Conservation (phyloP, 2,329 filamentous ascomycete species). For the Colletotrichum chrysophilum region DNA sequence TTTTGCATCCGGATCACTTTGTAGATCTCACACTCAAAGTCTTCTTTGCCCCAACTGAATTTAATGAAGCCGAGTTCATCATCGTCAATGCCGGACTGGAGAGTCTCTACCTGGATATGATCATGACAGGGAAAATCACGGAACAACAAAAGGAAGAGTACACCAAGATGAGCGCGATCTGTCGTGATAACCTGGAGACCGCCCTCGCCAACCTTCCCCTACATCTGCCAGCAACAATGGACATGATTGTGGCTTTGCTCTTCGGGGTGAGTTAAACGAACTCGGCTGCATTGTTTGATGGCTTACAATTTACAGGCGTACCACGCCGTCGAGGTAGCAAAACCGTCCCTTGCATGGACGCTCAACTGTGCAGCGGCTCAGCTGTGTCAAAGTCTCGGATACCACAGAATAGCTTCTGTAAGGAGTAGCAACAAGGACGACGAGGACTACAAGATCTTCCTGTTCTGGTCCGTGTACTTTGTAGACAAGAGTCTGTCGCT, state of each 20-base stretch:
- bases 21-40: conserved; percentile 36
- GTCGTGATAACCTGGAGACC: conserved; percentile 35
- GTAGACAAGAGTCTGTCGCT: conserved; percentile 61
- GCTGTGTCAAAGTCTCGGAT: conserved; percentile 34
- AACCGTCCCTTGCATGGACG: conserved; percentile 35
- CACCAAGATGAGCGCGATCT: conserved; percentile 26
- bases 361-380: conserved; percentile 35
- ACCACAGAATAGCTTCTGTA: conserved; percentile 32
- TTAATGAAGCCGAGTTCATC: conserved; percentile 36
- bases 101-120: conserved; percentile 32
- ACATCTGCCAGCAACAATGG: conserved; percentile 33
- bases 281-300: no score
- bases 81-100: conserved; percentile 36
- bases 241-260: conserved; percentile 27
- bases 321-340: conserved; percentile 36
- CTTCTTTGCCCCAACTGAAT: conserved; percentile 34
- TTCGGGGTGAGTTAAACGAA: conserved; percentile 22
- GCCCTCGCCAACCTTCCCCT: conserved; percentile 34
- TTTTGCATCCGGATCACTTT: conserved; percentile 32
- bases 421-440: conserved; percentile 29
- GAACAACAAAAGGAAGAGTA: conserved; percentile 27
- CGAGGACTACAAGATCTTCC: conserved; percentile 36
- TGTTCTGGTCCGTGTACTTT: conserved; percentile 65
- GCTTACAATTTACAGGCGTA: conserved; percentile 26
- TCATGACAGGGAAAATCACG: not conserved